Percentiles rank a stretch among this genome's conserved stretches.
Conservation (phyloP, 2,329 filamentous ascomycete genomes). For the Neodidymelliopsis sp. region DNA sequence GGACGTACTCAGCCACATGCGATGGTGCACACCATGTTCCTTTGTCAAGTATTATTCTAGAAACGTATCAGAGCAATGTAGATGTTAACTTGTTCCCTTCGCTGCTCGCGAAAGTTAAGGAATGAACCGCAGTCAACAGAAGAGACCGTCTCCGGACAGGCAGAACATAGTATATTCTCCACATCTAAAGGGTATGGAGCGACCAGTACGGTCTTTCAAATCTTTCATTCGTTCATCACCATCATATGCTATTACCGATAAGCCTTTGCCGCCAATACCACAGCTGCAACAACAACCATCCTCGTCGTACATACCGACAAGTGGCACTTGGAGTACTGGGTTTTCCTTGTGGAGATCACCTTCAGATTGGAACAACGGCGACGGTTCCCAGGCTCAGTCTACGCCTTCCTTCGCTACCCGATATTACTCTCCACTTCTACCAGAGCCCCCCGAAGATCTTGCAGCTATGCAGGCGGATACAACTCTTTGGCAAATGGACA, state of each 20-base stretch:
- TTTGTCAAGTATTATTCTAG: slow-evolving; percentile 45
- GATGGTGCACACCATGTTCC: slow-evolving; percentile 18
- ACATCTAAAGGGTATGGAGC: slow-evolving; percentile 45
- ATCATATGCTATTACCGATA: slow-evolving; percentile 24
- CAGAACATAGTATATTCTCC: slow-evolving; percentile 32
- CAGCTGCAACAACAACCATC: slow-evolving; percentile 6
- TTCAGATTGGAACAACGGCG: slow-evolving; percentile 33
- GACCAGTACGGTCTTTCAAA: slow-evolving; percentile 42
- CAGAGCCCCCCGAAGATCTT: slow-evolving; percentile 38
- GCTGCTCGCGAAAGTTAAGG: slow-evolving; percentile 32
- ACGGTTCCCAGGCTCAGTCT: background rate
- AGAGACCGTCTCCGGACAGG: slow-evolving; percentile 34
- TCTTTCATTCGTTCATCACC: slow-evolving; percentile 38
- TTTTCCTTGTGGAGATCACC: slow-evolving; percentile 38
- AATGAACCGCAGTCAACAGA: slow-evolving; percentile 31
- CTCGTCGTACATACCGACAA: slow-evolving; percentile 5
- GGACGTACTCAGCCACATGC: slow-evolving; percentile 32
- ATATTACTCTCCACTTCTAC: slow-evolving; percentile 37
- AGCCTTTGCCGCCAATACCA: slow-evolving; percentile 39
- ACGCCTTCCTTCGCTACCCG: background rate
- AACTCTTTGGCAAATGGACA: slow-evolving; percentile 14
- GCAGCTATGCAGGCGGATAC: slow-evolving; percentile 23
- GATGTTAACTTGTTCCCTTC: slow-evolving; percentile 11
- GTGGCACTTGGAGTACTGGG: slow-evolving; percentile 3
- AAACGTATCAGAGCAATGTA: slow-evolving; percentile 22